phyloP scores from a whole-genome alignment of 345 rosid genomes.

The Rhodamnia argentea region DNA sequence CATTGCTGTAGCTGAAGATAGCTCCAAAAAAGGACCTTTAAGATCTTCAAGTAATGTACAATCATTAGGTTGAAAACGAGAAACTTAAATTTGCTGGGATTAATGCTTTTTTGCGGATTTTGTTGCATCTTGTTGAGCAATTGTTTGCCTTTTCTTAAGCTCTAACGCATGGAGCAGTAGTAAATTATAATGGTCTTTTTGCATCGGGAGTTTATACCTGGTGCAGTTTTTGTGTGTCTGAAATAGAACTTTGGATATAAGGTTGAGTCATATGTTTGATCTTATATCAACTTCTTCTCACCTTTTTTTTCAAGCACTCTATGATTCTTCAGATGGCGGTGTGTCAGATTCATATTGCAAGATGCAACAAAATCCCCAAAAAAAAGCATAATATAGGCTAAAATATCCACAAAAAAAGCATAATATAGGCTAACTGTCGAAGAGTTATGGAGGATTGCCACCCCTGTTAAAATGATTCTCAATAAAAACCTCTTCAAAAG shows the following conservation, averaged over 20 bases:
- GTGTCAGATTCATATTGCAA: not conserved
- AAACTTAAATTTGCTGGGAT: not conserved
- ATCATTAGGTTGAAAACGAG: no score
- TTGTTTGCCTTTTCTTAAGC: not conserved
- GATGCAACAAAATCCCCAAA: no score
- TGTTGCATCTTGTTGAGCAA: not conserved
- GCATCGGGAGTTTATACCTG: not conserved
- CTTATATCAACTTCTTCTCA: not conserved
- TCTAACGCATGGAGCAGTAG: not conserved
- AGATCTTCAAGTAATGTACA: not conserved
- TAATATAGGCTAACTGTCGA: not conserved
- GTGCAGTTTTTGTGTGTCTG: not conserved
- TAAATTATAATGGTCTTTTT: not conserved
- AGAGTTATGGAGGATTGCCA: not conserved
- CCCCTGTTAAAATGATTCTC: not conserved
- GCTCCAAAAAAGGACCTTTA: not conserved
- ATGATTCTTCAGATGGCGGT: no score
- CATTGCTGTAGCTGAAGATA: not conserved
- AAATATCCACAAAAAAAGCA: no score
- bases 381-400: not conserved
- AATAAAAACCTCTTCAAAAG: not conserved
- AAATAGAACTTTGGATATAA: not conserved
- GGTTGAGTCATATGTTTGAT: not conserved
- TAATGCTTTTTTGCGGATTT: not conserved
- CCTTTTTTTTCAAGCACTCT: not conserved